Evolutionary conservation across 805 yeast genomes (phyloP).

Genomic region (Kodamaea restingae): DNA sequence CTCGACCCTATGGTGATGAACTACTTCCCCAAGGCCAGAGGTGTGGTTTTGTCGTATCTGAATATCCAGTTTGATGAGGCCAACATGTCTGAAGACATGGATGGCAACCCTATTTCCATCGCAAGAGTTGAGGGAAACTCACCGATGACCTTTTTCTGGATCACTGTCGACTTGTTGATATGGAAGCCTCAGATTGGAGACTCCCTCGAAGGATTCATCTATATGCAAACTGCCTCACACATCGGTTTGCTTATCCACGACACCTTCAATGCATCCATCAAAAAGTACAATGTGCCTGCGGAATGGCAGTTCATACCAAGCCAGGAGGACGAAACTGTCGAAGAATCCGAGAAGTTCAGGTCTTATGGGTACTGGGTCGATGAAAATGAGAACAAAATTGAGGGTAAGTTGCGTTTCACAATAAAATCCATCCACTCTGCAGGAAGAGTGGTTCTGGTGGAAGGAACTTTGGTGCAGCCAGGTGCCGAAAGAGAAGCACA

Average conservation of each 20-base stretch:
- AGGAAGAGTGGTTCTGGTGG: slow-evolving; percentile 79
- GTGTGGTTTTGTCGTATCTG: slow-evolving; percentile 79
- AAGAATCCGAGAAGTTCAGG: slow-evolving; percentile 30
- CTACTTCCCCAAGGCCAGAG: slow-evolving; percentile 65
- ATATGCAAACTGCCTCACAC: slow-evolving; percentile 93
- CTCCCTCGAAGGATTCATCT: slow-evolving; percentile 76
- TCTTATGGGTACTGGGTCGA: slow-evolving; percentile 90
- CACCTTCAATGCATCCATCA: slow-evolving; percentile 91
- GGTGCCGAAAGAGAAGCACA: slow-evolving; percentile 52
- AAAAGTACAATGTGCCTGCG: slow-evolving; percentile 78
- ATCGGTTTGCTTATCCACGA: slow-evolving; percentile 88
- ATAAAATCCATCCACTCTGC: slow-evolving; percentile 69
- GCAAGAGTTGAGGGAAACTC: slow-evolving; percentile 72
- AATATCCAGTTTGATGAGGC: slow-evolving; percentile 54
- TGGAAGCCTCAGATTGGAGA: slow-evolving; percentile 95
- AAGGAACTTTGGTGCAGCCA: slow-evolving; percentile 74
- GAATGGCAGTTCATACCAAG: slow-evolving; percentile 82
- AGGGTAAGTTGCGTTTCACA: slow-evolving; percentile 76
- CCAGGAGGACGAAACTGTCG: slow-evolving; percentile 57
- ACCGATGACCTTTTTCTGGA: slow-evolving; percentile 89
- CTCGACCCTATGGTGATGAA: slow-evolving; percentile 87
- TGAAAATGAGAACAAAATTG: slow-evolving; percentile 65
- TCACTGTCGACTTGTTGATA: slow-evolving; percentile 71
- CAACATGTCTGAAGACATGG: slow-evolving; percentile 33
- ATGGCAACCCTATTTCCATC: slow-evolving; percentile 40